Evolutionary conservation across 1,284 basidiomycete species (phyloP).

Genomic region (Agaricales sp.): DNA sequence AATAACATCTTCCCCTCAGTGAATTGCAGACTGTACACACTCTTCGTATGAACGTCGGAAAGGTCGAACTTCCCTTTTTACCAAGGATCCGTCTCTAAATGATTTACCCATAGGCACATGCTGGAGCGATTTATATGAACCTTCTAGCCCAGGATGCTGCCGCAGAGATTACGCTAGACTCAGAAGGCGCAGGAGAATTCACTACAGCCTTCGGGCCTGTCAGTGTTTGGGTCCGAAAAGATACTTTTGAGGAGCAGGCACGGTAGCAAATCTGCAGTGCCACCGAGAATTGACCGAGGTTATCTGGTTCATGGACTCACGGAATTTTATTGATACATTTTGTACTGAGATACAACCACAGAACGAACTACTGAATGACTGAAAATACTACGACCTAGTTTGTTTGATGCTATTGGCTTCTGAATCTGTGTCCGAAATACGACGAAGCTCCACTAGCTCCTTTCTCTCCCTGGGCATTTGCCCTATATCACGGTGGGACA

Average conservation of each 20-base stretch:
- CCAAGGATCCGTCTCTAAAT: neutral
- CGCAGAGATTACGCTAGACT: constrained; percentile 31
- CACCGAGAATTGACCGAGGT: too few relatives aligned
- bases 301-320: too few relatives aligned
- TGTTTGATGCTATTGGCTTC: neutral
- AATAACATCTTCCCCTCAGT: too few relatives aligned
- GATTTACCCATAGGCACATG: constrained; percentile 24
- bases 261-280: too few relatives aligned
- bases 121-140: constrained; percentile 31
- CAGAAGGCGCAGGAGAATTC: constrained; percentile 50
- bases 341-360: neutral
- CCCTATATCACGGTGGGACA: too few relatives aligned
- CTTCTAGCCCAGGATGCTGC: constrained; percentile 34
- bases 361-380: too few relatives aligned
- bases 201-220: constrained; percentile 39
- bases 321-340: too few relatives aligned
- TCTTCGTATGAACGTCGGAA: constrained; percentile 1
- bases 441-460: neutral
- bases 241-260: too few relatives aligned
- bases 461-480: too few relatives aligned
- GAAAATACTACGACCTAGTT: too few relatives aligned
- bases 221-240: constrained; percentile 43
- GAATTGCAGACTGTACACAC: neutral
- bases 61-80: neutral
- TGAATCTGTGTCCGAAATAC: neutral